Conservation (phyloP, 352 stramenopile species). For the Phytopythium chamaehyphon region DNA sequence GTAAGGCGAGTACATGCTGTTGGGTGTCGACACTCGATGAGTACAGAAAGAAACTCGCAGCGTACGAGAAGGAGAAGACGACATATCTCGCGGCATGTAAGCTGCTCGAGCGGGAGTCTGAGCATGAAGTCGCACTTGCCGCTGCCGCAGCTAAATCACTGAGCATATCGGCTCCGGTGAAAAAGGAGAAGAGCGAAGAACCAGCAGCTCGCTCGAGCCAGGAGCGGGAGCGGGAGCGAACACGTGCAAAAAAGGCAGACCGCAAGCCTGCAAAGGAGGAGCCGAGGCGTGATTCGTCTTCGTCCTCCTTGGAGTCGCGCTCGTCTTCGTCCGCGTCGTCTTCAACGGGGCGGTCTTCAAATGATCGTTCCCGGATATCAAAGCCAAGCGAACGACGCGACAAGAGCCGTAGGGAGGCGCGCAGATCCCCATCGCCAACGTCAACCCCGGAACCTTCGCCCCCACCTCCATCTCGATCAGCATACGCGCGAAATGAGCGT, state of each 20-base stretch:
- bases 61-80: slow-evolving; percentile 68
- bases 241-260: slow-evolving; percentile 16
- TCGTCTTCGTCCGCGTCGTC: slow-evolving; percentile 11
- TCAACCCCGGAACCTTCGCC: slow-evolving; percentile 3
- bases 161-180: not conserved
- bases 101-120: slow-evolving; percentile 6
- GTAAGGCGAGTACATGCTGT: slow-evolving; percentile 73
- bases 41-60: slow-evolving; percentile 65
- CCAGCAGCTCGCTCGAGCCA: not conserved
- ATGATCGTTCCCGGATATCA: not conserved
- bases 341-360: slow-evolving; percentile 1
- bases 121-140: not conserved
- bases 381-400: slow-evolving; percentile 3
- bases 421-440: slow-evolving; percentile 25
- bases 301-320: slow-evolving; percentile 11
- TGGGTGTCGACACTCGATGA: slow-evolving; percentile 80
- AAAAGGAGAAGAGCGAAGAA: not conserved
- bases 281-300: slow-evolving; percentile 15
- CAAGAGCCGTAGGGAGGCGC: slow-evolving; percentile 3
- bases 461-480: not conserved
- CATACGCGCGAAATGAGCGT: not conserved
- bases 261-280: slow-evolving; percentile 4
- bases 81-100: slow-evolving; percentile 18
- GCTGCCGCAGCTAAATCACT: not conserved
- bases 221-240: not conserved